Percentiles rank a stretch among this genome's conserved stretches.
Conservation (phyloP, 202 grass and related monocot genomes). For the Brachypodium distachyon region DNA sequence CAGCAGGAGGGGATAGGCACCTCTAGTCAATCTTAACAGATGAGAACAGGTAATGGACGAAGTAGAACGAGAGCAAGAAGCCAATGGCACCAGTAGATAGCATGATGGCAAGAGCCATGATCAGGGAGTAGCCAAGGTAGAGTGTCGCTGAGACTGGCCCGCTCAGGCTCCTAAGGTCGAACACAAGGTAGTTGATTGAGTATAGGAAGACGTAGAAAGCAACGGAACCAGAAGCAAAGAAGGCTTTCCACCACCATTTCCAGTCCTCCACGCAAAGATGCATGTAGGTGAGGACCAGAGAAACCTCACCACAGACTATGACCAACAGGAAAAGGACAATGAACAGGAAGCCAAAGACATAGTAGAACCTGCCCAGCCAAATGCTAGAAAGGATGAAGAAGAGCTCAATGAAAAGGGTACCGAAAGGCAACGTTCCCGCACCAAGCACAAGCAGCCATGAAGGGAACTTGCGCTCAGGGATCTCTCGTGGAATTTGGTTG, state of each 20-base stretch:
- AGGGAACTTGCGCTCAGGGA: slow-evolving; percentile 63
- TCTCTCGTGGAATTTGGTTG: slow-evolving; percentile 86
- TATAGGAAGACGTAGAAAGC: slow-evolving; percentile 83
- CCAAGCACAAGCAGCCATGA: slow-evolving; percentile 89
- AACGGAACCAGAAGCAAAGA: slow-evolving; percentile 80
- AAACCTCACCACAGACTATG: slow-evolving; percentile 79
- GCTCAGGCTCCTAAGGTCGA: slow-evolving; percentile 77
- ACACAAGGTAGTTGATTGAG: slow-evolving; percentile 85
- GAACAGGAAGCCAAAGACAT: slow-evolving; percentile 85
- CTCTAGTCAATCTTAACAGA: slow-evolving; percentile 91
- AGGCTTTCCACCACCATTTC: slow-evolving; percentile 97
- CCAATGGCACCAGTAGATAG: slow-evolving; percentile 70
- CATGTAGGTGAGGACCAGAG: slow-evolving; percentile 86
- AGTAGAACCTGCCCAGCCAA: slow-evolving; percentile 80
- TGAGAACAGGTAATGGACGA: slow-evolving; percentile 90
- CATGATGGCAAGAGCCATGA: slow-evolving; percentile 80
- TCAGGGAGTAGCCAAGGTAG: slow-evolving; percentile 81
- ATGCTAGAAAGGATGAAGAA: slow-evolving; percentile 95
- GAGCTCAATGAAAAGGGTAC: slow-evolving; percentile 89
- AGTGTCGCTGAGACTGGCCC: slow-evolving; percentile 69
- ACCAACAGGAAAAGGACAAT: slow-evolving; percentile 69
- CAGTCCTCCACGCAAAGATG: slow-evolving; percentile 89
- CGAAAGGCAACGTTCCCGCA: slow-evolving; percentile 78
- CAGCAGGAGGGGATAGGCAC: neutral
- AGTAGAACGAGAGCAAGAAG: slow-evolving; percentile 78